phyloP scores from a whole-genome alignment of 148 eudicot genomes.

The Heliosperma pusillum region DNA sequence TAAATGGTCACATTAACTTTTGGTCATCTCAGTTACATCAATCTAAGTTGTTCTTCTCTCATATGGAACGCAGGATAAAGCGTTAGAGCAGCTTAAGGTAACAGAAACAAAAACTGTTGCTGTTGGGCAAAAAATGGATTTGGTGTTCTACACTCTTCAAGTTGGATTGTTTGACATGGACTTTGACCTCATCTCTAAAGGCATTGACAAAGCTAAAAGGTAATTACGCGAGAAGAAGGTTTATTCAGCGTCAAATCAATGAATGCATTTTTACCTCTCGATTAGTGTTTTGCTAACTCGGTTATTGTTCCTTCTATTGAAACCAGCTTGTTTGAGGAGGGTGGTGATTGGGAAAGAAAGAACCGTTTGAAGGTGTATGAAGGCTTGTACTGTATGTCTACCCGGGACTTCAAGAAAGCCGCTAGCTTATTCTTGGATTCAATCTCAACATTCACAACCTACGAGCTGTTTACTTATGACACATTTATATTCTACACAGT shows the following conservation, averaged over 20 bases:
- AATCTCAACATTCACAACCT: constrained; percentile 95
- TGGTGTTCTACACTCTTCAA: constrained; percentile 83
- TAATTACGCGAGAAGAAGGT: constrained; percentile 23
- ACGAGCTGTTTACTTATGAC: constrained; percentile 90
- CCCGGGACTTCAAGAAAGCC: constrained; percentile 88
- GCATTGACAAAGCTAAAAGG: constrained; percentile 97
- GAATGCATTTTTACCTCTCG: not conserved
- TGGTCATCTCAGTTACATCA: not conserved
- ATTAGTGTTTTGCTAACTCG: constrained; percentile 8
- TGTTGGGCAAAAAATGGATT: constrained; percentile 97
- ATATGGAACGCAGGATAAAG: constrained; percentile 57
- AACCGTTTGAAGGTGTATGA: constrained; percentile 98
- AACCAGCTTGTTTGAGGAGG: constrained; percentile 91
- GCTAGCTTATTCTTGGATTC: constrained; percentile 88
- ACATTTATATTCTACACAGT: constrained; percentile 88
- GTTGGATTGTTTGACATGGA: constrained; percentile 95
- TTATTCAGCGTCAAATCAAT: not conserved
- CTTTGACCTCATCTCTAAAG: constrained; percentile 81
- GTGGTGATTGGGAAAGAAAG: constrained; percentile 99
- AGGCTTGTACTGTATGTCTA: constrained; percentile 88
- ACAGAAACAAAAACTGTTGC: constrained; percentile 97
- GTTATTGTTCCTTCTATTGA: constrained; percentile 2
- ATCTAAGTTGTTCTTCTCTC: not conserved
- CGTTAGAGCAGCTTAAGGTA: constrained; percentile 86
- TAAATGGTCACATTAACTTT: not conserved